A percentile compares a stretch with the other conserved stretches of the same genome.
phyloP scores from a whole-genome alignment of 805 yeast genomes.

The Myxozyma monticola region DNA sequence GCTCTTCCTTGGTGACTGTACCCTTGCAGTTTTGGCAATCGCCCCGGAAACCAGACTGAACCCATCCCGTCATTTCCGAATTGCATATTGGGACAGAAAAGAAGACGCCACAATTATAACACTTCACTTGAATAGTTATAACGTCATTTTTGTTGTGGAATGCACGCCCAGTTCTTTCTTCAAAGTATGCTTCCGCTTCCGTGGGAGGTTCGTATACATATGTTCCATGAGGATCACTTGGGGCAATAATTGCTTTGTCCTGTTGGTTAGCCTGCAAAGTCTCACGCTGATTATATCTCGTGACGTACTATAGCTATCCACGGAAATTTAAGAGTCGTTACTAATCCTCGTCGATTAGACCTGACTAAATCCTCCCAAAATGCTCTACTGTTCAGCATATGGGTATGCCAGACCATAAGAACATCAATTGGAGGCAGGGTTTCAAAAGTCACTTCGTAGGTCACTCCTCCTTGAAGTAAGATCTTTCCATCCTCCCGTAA shows the following conservation, averaged over 20 bases:
- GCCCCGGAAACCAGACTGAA: conserved; percentile 4
- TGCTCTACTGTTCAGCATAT: conserved; percentile 30
- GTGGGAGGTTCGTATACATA: background rate
- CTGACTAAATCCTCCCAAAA: conserved; percentile 30
- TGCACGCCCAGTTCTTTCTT: background rate
- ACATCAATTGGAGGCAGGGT: conserved; percentile 32
- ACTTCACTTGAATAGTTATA: background rate
- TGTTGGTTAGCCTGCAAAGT: too few species aligned
- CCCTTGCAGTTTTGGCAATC: conserved; percentile 9
- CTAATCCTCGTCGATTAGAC: conserved; percentile 1
- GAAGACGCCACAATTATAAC: conserved; percentile 7
- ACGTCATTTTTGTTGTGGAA: conserved; percentile 2
- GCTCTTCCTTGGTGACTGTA: background rate
- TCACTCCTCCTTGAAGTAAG: background rate
- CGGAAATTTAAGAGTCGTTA: conserved; percentile 6
- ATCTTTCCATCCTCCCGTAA: too few species aligned
- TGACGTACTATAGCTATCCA: conserved; percentile 18
- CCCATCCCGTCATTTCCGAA: conserved; percentile 11
- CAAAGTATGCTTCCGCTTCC: background rate
- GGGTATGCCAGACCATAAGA: conserved; percentile 35
- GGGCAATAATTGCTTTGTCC: background rate
- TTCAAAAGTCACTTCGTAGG: background rate
- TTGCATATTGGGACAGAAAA: conserved; percentile 5
- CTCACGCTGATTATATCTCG: too few species aligned
- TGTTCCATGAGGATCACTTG: background rate